Evolutionary conservation across 2,329 filamentous ascomycete species (phyloP).

Genomic region (Arthrobotrys pseudoclavata): DNA sequence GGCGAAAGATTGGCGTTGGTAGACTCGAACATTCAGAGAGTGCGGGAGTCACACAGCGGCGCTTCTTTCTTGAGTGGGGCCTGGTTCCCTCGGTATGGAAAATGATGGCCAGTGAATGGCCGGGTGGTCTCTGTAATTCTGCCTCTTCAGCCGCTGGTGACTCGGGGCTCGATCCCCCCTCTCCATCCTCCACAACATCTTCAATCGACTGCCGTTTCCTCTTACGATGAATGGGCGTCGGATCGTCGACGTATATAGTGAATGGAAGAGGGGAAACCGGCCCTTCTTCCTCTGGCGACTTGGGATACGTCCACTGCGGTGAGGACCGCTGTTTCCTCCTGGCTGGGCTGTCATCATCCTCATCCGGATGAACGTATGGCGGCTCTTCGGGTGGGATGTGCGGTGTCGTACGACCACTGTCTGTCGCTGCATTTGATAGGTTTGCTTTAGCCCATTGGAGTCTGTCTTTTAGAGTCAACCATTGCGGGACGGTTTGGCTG

Average conservation of each 20-base stretch:
- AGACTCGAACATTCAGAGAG: neutral
- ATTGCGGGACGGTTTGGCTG: neutral
- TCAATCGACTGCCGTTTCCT: neutral
- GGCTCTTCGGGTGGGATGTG: slow-evolving; percentile 6
- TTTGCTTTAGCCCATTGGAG: slow-evolving; percentile 1
- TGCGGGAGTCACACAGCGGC: neutral
- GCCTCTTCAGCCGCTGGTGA: neutral
- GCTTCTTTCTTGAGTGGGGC: neutral
- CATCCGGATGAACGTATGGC: neutral
- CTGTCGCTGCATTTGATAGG: neutral
- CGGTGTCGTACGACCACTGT: slow-evolving; percentile 5
- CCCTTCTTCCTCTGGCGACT: neutral
- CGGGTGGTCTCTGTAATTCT: neutral
- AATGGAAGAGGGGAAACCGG: neutral
- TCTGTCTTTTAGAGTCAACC: neutral
- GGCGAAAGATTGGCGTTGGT: slow-evolving; percentile 1
- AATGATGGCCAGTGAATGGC: neutral
- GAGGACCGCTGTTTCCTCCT: neutral
- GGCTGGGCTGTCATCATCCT: neutral
- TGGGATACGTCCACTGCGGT: neutral
- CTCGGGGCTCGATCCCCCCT: neutral
- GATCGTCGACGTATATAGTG: neutral
- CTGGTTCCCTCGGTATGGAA: neutral
- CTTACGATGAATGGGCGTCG: neutral
- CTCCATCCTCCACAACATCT: neutral